Percentiles rank a stretch among this genome's conserved stretches.
phyloP scores from a whole-genome alignment of 257 asterid genomes.

The Solanum bukasovii region DNA sequence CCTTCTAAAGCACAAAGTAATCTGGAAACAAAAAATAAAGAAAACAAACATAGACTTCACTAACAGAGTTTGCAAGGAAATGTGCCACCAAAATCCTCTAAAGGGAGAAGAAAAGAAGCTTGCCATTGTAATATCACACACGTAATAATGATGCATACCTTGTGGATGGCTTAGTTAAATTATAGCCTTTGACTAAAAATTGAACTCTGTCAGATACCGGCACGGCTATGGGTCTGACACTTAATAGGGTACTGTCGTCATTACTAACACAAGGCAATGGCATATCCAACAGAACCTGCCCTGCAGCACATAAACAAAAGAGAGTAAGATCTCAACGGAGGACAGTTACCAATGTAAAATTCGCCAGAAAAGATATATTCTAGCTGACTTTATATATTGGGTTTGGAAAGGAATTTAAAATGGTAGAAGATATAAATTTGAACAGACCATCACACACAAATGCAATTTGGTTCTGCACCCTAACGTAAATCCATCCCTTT shows the following conservation, averaged over 20 bases:
- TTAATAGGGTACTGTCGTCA: conserved; percentile 30
- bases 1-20: conserved; percentile 37
- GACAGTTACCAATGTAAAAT: neutral
- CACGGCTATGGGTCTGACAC: conserved; percentile 64
- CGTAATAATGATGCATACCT: conserved; percentile 27
- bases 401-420: neutral
- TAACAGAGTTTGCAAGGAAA: neutral
- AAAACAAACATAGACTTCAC: neutral
- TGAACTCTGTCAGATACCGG: conserved; percentile 49
- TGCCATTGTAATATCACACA: neutral
- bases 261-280: conserved; percentile 33
- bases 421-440: neutral
- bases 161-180: conserved; percentile 38
- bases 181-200: conserved; percentile 50
- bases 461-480: conserved; percentile 66
- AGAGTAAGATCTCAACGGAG: neutral
- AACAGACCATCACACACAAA: conserved; percentile 43
- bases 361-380: neutral
- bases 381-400: neutral
- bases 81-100: neutral
- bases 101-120: neutral
- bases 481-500: conserved; percentile 64
- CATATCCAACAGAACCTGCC: conserved; percentile 49
- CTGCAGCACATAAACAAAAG: conserved; percentile 27
- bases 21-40: conserved; percentile 13